Conservation (phyloP, 495 filamentous ascomycete species). For the Penicillium antarcticum region DNA sequence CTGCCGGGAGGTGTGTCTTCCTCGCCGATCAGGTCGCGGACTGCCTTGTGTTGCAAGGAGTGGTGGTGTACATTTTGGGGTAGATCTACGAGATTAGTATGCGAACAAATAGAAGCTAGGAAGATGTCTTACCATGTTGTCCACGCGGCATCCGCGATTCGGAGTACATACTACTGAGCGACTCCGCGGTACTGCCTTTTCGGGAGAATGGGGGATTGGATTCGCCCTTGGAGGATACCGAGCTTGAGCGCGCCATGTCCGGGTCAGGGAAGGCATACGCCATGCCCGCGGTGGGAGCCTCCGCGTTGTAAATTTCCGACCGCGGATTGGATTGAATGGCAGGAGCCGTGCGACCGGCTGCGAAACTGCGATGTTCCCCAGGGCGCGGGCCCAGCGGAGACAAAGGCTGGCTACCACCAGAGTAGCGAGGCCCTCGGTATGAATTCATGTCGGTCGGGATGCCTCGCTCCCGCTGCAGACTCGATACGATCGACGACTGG, state of each 20-base stretch:
- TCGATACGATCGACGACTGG: slow-evolving; percentile 66
- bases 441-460: slow-evolving; percentile 50
- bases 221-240: slow-evolving; percentile 54
- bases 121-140: slow-evolving; percentile 51
- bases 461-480: slow-evolving; percentile 55
- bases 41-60: slow-evolving; percentile 69
- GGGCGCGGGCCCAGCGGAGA: slow-evolving; percentile 47
- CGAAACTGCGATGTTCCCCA: slow-evolving; percentile 51
- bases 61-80: slow-evolving; percentile 65
- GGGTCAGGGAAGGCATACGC: slow-evolving; percentile 82
- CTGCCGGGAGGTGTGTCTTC: slow-evolving; percentile 49
- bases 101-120: background rate
- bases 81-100: slow-evolving; percentile 34
- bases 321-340: slow-evolving; percentile 73
- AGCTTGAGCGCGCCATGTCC: slow-evolving; percentile 54
- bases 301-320: slow-evolving; percentile 74
- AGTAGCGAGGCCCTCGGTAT: slow-evolving; percentile 54
- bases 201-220: slow-evolving; percentile 51
- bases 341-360: slow-evolving; percentile 62
- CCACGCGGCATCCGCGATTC: slow-evolving; percentile 68
- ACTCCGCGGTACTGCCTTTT: slow-evolving; percentile 70
- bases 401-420: slow-evolving; percentile 38
- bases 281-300: slow-evolving; percentile 76
- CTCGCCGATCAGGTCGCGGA: slow-evolving; percentile 64
- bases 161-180: slow-evolving; percentile 72